phyloP scores from a whole-genome alignment of 2,329 filamentous ascomycete species.

The Ascosphaera pollenicola region DNA sequence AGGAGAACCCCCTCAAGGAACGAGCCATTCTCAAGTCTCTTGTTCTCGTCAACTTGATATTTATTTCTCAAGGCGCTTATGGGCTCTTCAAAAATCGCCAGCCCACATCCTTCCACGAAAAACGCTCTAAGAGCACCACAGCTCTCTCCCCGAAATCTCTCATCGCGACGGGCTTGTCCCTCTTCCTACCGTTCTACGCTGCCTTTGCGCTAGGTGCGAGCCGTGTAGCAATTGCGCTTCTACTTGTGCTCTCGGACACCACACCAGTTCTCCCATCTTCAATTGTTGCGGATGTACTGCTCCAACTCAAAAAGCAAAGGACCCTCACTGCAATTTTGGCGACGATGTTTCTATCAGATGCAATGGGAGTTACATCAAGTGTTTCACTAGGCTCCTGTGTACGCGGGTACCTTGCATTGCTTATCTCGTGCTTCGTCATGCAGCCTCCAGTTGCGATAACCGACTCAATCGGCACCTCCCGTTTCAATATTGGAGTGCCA shows the following conservation, averaged over 20 bases:
- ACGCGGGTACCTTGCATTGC: conserved; percentile 4
- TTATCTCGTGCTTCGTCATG: background rate
- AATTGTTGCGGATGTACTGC: conserved; percentile 4
- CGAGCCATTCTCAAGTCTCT: too few species aligned
- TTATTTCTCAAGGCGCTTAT: too few species aligned
- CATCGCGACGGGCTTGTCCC: too few species aligned
- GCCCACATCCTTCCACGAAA: too few species aligned
- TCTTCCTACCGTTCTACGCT: conserved; percentile 33
- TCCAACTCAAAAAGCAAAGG: conserved; percentile 2
- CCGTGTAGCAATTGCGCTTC: conserved; percentile 28
- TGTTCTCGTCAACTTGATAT: too few species aligned
- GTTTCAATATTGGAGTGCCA: background rate
- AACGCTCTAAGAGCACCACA: too few species aligned
- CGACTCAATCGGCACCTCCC: background rate
- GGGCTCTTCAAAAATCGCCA: too few species aligned
- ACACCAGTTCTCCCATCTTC: conserved; percentile 21
- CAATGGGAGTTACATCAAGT: background rate
- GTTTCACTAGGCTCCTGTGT: background rate
- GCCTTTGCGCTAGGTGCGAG: conserved; percentile 31
- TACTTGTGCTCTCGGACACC: conserved; percentile 17
- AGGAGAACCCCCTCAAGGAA: too few species aligned
- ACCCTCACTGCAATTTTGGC: conserved; percentile 1
- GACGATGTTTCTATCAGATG: conserved; percentile 3
- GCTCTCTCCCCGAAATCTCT: too few species aligned
- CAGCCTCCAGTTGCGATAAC: background rate